These are phyloP conservation scores for Aspergillus hancockii DNA, from an alignment of 495 filamentous ascomycete species.

Conservation along the genomic window DNA sequence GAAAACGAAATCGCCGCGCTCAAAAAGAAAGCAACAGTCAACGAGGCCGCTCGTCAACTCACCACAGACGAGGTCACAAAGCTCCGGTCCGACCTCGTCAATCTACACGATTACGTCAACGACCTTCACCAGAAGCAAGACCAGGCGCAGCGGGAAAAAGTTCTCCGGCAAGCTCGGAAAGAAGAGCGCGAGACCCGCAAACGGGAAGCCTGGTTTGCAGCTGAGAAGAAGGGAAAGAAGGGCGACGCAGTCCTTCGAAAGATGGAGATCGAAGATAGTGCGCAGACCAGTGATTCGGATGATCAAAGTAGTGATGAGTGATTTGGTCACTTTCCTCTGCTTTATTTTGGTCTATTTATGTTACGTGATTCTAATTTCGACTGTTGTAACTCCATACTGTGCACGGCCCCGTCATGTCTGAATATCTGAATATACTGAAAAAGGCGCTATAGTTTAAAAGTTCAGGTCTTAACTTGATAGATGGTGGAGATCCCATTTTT, in stretches of 20 bases:
- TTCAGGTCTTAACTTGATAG: not conserved
- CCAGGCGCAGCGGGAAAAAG: slow-evolving; percentile 35
- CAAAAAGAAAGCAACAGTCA: slow-evolving; percentile 41
- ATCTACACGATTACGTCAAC: slow-evolving; percentile 44
- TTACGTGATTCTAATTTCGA: no score
- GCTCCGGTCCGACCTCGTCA: slow-evolving; percentile 38
- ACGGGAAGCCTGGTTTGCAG: slow-evolving; percentile 48
- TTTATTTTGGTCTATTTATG: no score
- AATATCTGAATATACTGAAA: not conserved
- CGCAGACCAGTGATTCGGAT: slow-evolving; percentile 40
- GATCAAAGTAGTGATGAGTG: slow-evolving; percentile 41
- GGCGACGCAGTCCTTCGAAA: slow-evolving; percentile 40
- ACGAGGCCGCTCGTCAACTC: slow-evolving; percentile 39
- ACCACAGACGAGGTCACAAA: slow-evolving; percentile 40
- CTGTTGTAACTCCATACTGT: not conserved
- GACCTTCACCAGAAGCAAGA: slow-evolving; percentile 45
- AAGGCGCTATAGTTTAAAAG: slow-evolving; percentile 1
- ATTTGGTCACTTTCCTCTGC: not conserved
- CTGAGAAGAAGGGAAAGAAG: slow-evolving; percentile 47
- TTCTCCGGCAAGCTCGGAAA: slow-evolving; percentile 41
- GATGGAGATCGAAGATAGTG: slow-evolving; percentile 39
- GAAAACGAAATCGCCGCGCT: slow-evolving; percentile 39
- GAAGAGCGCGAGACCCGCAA: slow-evolving; percentile 40
- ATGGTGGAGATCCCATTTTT: not conserved
- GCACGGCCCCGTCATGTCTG: not conserved